Percentiles rank a stretch among this genome's conserved stretches.
Conservation (phyloP, 257 asterid genomes). For the Coffea eugenioides region DNA sequence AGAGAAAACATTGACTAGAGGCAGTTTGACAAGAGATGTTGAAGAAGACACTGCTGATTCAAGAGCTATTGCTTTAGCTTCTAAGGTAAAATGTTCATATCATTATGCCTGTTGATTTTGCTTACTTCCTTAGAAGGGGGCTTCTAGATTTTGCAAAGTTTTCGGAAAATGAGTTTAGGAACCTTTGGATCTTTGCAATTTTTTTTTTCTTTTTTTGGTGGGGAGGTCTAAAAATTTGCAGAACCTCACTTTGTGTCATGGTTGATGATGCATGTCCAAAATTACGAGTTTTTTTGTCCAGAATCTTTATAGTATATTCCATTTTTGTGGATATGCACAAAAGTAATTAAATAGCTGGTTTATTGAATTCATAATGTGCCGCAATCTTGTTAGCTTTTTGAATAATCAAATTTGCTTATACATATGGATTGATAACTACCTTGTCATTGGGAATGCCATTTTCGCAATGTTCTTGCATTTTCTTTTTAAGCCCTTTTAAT, state of each 20-base stretch:
- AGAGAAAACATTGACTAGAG: constrained; percentile 38
- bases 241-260: neutral
- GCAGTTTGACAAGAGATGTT: constrained; percentile 45
- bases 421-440: neutral
- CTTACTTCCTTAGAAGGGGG: neutral
- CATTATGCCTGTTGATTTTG: neutral
- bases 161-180: neutral
- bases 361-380: neutral
- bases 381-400: neutral
- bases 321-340: neutral
- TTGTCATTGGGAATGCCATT: neutral
- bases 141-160: neutral
- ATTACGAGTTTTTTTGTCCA: neutral
- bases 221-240: neutral
- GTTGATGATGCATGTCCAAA: neutral
- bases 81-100: constrained; percentile 46
- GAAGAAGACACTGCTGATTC: constrained; percentile 84
- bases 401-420: neutral
- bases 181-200: neutral
- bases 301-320: neutral
- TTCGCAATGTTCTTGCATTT: neutral
- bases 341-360: neutral
- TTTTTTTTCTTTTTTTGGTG: constrained; percentile 6
- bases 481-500: neutral
- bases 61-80: constrained; percentile 35